phyloP scores from a whole-genome alignment of 805 yeast species.

The Torulaspora gathmanii region DNA sequence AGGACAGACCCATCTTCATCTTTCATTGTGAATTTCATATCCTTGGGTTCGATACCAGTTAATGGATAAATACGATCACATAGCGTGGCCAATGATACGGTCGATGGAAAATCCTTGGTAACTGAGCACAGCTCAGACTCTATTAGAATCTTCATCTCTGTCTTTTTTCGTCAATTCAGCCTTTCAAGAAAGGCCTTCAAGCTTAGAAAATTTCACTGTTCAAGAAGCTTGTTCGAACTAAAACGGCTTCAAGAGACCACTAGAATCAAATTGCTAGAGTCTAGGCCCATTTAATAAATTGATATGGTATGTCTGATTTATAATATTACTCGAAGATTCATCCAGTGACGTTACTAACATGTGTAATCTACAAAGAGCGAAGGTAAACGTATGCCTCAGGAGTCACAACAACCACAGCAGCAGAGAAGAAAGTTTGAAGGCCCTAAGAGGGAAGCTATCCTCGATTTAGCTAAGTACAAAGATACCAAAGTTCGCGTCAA shows the following conservation, averaged over 20 bases:
- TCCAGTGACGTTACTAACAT: conserved; percentile 8
- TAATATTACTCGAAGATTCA: neutral
- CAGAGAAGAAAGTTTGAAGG: conserved; percentile 49
- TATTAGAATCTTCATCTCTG: conserved; percentile 10
- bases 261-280: neutral
- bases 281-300: neutral
- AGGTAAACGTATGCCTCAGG: conserved; percentile 13
- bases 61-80: conserved; percentile 23
- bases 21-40: conserved; percentile 24
- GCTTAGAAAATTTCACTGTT: neutral
- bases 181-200: neutral
- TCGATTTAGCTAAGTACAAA: conserved; percentile 71
- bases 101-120: conserved; percentile 15
- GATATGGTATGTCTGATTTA: conserved; percentile 1
- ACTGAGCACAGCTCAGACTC: conserved; percentile 25
- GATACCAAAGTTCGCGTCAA: conserved; percentile 71
- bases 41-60: conserved; percentile 29
- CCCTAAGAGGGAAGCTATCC: conserved; percentile 87
- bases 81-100: conserved; percentile 18
- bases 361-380: conserved; percentile 1
- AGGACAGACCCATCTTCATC: conserved; percentile 6
- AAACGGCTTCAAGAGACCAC: neutral
- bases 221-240: neutral
- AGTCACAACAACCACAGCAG: conserved; percentile 28
- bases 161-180: neutral